phyloP scores from a whole-genome alignment of 495 filamentous ascomycete genomes.

The Pyrenopolyporus hunteri region DNA sequence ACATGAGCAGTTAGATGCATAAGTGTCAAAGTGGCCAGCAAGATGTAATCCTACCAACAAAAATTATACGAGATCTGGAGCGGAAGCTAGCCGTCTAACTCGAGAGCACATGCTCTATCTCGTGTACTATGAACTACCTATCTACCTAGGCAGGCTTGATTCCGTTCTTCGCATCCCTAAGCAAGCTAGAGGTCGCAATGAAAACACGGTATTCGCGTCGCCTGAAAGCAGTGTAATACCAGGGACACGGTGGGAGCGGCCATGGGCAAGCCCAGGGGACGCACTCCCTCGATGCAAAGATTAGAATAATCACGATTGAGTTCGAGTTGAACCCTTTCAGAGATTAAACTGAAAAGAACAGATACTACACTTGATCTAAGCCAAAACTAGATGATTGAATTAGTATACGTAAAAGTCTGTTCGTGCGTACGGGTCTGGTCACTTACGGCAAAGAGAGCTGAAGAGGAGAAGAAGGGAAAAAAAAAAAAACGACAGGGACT shows the following conservation, averaged over 20 bases:
- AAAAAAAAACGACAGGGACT: background rate
- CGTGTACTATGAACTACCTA: no score
- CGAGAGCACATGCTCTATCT: no score
- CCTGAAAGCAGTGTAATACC: slow-evolving; percentile 87
- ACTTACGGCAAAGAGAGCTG: slow-evolving; percentile 56
- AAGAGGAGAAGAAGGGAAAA: slow-evolving; percentile 43
- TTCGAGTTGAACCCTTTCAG: slow-evolving; percentile 68
- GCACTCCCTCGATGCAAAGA: slow-evolving; percentile 66
- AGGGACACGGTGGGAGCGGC: slow-evolving; percentile 74
- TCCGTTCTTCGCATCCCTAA: slow-evolving; percentile 70
- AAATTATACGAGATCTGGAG: no score
- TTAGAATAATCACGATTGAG: slow-evolving; percentile 83
- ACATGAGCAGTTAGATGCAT: slow-evolving; percentile 5
- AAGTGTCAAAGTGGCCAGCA: background rate
- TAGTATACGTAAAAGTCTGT: background rate
- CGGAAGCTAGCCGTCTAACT: no score
- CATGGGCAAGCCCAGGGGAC: slow-evolving; percentile 86
- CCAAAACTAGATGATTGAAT: slow-evolving; percentile 57
- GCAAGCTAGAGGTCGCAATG: slow-evolving; percentile 59
- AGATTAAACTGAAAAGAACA: slow-evolving; percentile 99
- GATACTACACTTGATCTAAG: slow-evolving; percentile 99
- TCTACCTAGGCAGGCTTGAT: no score
- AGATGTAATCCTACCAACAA: slow-evolving; percentile 1
- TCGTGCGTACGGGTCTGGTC: background rate
- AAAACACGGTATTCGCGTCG: slow-evolving; percentile 73